phyloP scores from a whole-genome alignment of 1,284 basidiomycete species.

The Ganoderma lingzhi region DNA sequence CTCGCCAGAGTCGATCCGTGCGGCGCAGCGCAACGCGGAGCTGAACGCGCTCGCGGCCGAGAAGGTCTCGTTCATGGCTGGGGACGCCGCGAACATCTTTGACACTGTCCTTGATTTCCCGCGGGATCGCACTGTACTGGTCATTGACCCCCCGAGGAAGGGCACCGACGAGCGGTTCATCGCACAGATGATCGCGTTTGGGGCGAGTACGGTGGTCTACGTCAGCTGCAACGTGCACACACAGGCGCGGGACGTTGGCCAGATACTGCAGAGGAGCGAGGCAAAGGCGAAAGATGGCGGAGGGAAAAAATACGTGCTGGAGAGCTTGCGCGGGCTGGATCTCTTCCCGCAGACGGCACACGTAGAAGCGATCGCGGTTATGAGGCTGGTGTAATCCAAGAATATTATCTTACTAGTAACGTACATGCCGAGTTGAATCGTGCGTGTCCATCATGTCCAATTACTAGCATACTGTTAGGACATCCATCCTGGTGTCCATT shows the following conservation, averaged over 20 bases:
- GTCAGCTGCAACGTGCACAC: conserved; percentile 95
- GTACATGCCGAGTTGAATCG: conserved; percentile 26
- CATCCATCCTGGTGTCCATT: not conserved
- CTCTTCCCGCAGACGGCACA: conserved; percentile 95
- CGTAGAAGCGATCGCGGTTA: conserved; percentile 82
- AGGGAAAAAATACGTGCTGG: conserved; percentile 69
- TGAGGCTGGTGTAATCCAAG: conserved; percentile 49
- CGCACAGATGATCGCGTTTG: conserved; percentile 78
- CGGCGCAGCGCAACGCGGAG: conserved; percentile 82
- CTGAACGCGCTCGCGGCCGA: conserved; percentile 70
- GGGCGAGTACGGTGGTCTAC: conserved; percentile 81
- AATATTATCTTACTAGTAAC: conserved; percentile 19
- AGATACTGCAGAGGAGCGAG: conserved; percentile 61
- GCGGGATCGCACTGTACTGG: conserved; percentile 69
- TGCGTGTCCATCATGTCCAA: conserved; percentile 11
- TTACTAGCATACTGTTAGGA: conserved; percentile 9
- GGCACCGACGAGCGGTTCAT: conserved; percentile 89
- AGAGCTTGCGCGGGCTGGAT: conserved; percentile 88
- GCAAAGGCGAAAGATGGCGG: conserved; percentile 37
- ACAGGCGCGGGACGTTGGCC: conserved; percentile 86
- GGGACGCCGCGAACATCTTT: conserved; percentile 79
- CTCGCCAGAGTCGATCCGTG: conserved; percentile 78
- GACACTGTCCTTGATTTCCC: conserved; percentile 73
- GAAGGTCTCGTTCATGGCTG: conserved; percentile 66
- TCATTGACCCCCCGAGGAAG: conserved; percentile 92